Evolutionary conservation across 2,329 filamentous ascomycete species (phyloP), one percentile per base, ranked within the genome.

Genomic region (Beauveria asiatica): DNA sequence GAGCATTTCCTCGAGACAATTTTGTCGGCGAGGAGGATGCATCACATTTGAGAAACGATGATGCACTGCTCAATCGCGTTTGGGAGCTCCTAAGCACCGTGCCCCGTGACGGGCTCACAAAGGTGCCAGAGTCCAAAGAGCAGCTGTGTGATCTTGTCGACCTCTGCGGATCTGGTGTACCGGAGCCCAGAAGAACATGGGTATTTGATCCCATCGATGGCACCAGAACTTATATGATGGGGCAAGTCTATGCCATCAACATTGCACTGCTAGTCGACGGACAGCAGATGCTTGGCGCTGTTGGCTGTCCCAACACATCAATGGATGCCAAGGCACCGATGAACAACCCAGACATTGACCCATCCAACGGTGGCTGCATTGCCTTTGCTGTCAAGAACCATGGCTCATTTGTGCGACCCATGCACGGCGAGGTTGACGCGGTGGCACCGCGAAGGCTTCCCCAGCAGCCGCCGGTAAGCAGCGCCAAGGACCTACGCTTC

Each of bases 141-240:
- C 70, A 77, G 30, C 76, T 83, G 70, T 82, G 80, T 66, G 74
- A 78, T 55, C 70, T 82, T 62, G 79, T 85, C 49, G 81, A 84
- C 67, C 74, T 74, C 64, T 82, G 81, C 62, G 76, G 78, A 33
- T 64, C 71, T 21, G 74, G 74, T 25, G 68, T 67, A 17, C 77
- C 74, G 5, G 70, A 67, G 7, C 64, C 66, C 3, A 58, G 60
- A 2, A 69, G 81, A 16, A 76, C 78, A 9, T 85, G 82, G 82
- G 75, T 85, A 0, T 83, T 85, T 65, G 82, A 85, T 65, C 82
- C 82, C 0, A 84, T 85, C 33, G 82, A 85, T 63, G 82, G 82
- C 8, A 85, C 82, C 2, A 78, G 80, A 70, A 83, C 80, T 0
- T 85, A 82, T 58, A 72, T 85, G 9, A 70, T 73, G 11, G 77